Conservation (phyloP, 345 rosid species). For the Angophora floribunda region DNA sequence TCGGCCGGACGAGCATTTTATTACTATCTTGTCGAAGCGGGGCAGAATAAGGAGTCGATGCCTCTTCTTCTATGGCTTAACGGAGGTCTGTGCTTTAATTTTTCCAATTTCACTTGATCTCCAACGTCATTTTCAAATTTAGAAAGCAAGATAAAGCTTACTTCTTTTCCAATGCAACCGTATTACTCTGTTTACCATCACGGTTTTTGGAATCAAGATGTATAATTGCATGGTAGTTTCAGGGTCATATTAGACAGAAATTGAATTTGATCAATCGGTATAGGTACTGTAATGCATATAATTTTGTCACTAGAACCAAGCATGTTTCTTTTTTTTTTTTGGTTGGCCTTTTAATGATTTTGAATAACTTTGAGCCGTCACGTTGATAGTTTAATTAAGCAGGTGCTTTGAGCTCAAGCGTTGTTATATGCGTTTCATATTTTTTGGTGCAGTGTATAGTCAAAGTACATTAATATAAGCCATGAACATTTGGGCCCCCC, state of each 20-base stretch:
- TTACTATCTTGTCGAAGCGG: conserved; percentile 61
- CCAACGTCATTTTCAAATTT: neutral
- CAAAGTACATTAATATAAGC: neutral
- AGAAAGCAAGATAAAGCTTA: neutral
- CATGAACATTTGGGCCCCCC: too few species aligned
- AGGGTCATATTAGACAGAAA: neutral
- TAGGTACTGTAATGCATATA: neutral
- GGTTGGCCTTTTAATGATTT: neutral
- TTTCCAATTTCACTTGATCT: neutral
- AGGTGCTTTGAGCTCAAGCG: neutral
- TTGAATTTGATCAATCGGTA: neutral
- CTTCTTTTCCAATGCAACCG: neutral
- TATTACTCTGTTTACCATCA: neutral
- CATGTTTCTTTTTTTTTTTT: too few species aligned
- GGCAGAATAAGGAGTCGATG: conserved; percentile 15
- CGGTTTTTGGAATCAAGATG: neutral
- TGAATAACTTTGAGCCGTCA: neutral
- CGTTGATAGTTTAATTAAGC: neutral
- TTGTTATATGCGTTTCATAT: neutral
- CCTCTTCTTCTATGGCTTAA: conserved; percentile 90
- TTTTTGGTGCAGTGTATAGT: neutral
- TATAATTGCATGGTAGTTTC: neutral
- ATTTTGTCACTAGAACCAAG: neutral
- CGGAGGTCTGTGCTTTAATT: conserved; percentile 32
- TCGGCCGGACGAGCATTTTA: conserved; percentile 50